Conservation (phyloP, 192 early-diverging fungal species). For the Coemansia sp. region DNA sequence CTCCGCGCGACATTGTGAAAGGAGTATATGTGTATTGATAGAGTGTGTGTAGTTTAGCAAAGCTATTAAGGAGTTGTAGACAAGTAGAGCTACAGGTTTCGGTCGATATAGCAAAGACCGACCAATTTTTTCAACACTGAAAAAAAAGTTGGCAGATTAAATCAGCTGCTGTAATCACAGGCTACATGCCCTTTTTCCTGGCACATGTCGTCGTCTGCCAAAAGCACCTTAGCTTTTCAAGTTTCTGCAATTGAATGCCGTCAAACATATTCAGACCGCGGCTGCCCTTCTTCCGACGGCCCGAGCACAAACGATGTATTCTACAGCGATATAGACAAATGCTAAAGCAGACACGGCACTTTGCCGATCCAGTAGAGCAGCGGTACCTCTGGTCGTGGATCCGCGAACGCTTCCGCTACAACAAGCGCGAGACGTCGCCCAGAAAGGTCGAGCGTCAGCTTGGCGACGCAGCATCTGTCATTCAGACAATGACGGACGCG, state of each 20-base stretch:
- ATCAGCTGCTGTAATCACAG: not conserved
- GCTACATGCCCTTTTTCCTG: not conserved
- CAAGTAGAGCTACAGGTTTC: not conserved
- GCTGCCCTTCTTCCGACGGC: conserved; percentile 34
- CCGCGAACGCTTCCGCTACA: conserved; percentile 49
- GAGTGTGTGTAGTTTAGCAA: not conserved
- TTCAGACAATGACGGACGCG: conserved; percentile 17
- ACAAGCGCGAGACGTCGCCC: conserved; percentile 38
- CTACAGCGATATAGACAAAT: conserved; percentile 24
- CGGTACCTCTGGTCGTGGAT: conserved; percentile 49
- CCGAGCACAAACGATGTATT: conserved; percentile 16
- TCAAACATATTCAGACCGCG: conserved; percentile 30
- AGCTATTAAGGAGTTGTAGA: not conserved
- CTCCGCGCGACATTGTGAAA: conserved; percentile 16
- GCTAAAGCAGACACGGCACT: conserved; percentile 22
- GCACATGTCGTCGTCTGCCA: not conserved
- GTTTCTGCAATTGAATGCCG: not conserved
- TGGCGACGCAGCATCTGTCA: conserved; percentile 27
- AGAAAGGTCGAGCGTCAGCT: conserved; percentile 14
- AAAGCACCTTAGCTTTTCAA: not conserved
- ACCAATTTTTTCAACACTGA: not conserved
- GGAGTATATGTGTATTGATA: conserved; percentile 3
- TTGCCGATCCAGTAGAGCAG: conserved; percentile 36
- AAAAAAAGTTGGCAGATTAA: conserved; percentile 9
- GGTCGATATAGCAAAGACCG: no score